phyloP scores from a whole-genome alignment of 768 basidiomycete species.

The Fibroporia radiculosa region DNA sequence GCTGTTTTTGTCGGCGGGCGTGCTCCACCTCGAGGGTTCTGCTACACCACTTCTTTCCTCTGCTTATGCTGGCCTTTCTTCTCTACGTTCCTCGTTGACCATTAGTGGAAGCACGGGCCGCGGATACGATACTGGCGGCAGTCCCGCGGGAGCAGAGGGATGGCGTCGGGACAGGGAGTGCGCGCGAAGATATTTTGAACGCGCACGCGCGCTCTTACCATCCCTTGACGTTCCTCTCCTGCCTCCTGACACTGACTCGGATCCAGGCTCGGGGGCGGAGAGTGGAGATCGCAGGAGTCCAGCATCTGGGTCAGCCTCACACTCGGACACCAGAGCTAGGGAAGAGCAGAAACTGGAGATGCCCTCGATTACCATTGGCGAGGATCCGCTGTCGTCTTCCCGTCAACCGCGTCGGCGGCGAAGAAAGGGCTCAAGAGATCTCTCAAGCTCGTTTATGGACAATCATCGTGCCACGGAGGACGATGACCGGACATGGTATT shows the following conservation, averaged over 20 bases:
- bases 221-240: conserved; percentile 63
- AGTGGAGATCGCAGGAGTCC: conserved; percentile 8
- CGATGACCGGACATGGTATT: conserved; percentile 69
- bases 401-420: conserved; percentile 14
- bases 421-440: conserved; percentile 27
- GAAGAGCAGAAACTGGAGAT: conserved; percentile 1
- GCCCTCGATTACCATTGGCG: conserved; percentile 52
- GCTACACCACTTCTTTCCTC: conserved; percentile 64
- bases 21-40: conserved; percentile 76
- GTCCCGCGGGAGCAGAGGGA: conserved; percentile 55
- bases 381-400: conserved; percentile 17
- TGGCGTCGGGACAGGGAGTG: conserved; percentile 72
- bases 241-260: conserved; percentile 34
- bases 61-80: conserved; percentile 71
- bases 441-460: conserved; percentile 40
- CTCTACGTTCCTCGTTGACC: conserved; percentile 56
- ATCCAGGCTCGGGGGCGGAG: conserved; percentile 11
- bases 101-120: conserved; percentile 26
- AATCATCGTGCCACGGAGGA: conserved; percentile 41
- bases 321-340: not conserved
- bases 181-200: conserved; percentile 66
- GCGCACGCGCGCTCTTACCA: conserved; percentile 52
- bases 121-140: conserved; percentile 12
- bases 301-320: conserved; percentile 2
- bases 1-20: conserved; percentile 71